Evolutionary conservation across 257 asterid species (phyloP).

Genomic region (Nicotiana tomentosiformis): DNA sequence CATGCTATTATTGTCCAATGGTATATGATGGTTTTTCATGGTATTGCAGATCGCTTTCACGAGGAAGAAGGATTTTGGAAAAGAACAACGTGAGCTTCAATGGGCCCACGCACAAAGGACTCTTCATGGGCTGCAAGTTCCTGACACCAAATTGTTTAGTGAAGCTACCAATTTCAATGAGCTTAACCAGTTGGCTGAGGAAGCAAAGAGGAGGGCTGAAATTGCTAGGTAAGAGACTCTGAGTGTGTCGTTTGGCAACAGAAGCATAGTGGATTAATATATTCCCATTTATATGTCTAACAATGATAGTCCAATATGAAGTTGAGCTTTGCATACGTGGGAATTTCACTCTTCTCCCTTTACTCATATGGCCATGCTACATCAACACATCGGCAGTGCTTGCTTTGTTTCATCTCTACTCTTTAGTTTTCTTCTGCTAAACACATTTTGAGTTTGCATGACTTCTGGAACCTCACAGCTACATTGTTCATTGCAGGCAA

Average conservation of each 20-base stretch:
- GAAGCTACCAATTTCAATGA: slow-evolving; percentile 74
- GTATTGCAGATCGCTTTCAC: slow-evolving; percentile 84
- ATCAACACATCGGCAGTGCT: not conserved
- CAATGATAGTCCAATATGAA: not conserved
- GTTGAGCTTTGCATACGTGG: not conserved
- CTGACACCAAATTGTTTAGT: slow-evolving; percentile 75
- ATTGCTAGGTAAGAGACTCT: slow-evolving; percentile 62
- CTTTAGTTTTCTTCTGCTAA: not conserved
- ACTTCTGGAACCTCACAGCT: not conserved
- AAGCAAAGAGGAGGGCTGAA: slow-evolving; percentile 95
- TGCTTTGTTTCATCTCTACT: not conserved
- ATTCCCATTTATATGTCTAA: not conserved
- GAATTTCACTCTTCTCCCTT: not conserved
- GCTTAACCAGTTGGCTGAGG: slow-evolving; percentile 97
- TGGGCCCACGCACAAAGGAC: slow-evolving; percentile 99
- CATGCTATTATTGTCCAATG: not conserved
- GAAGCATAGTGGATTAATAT: not conserved
- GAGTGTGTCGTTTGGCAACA: not conserved
- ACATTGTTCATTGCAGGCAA: slow-evolving; percentile 37
- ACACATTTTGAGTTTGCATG: not conserved
- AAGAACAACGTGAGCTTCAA: slow-evolving; percentile 89
- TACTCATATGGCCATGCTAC: not conserved
- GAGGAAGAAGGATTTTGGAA: slow-evolving; percentile 88
- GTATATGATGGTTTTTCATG: not conserved
- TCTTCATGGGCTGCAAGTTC: slow-evolving; percentile 91